Percentiles rank a stretch among this genome's conserved stretches.
Evolutionary conservation across 2,329 filamentous ascomycete species (phyloP).

Genomic region (Colletotrichum sidae): DNA sequence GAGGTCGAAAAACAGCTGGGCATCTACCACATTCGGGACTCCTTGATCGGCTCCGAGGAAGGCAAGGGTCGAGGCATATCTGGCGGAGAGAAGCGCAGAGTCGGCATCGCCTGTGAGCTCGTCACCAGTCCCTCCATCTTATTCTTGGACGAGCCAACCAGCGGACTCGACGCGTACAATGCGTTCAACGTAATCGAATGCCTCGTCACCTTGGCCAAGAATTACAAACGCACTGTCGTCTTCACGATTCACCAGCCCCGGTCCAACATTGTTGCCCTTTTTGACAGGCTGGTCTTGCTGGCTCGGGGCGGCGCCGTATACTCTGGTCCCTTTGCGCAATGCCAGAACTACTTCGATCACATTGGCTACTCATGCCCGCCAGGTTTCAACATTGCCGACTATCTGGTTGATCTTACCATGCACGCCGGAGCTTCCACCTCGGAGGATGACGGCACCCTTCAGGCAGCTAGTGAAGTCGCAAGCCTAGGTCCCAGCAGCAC

Average conservation of each 20-base stretch:
- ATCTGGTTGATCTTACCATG: slow-evolving; percentile 97
- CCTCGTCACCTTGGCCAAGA: slow-evolving; percentile 92
- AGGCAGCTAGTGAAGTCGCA: slow-evolving; percentile 61
- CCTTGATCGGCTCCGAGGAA: slow-evolving; percentile 95
- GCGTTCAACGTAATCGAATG: slow-evolving; percentile 99
- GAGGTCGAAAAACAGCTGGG: slow-evolving; percentile 97
- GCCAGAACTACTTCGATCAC: slow-evolving; percentile 91
- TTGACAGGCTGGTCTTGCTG: slow-evolving; percentile 91
- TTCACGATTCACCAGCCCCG: slow-evolving; percentile 99
- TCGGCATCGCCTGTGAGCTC: slow-evolving; percentile 96
- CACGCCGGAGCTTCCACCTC: slow-evolving; percentile 78
- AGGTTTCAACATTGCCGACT: slow-evolving; percentile 99
- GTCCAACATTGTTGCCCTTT: slow-evolving; percentile 97
- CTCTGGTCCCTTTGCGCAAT: slow-evolving; percentile 88
- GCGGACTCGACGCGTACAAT: slow-evolving; percentile 94
- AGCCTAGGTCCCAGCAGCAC: slow-evolving; percentile 88
- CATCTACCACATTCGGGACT: slow-evolving; percentile 93
- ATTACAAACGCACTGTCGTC: slow-evolving; percentile 95
- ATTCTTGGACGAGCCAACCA: slow-evolving; percentile 97
- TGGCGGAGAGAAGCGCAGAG: slow-evolving; percentile 94
- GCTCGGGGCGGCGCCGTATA: slow-evolving; percentile 92
- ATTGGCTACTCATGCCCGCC: slow-evolving; percentile 94
- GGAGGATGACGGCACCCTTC: slow-evolving; percentile 67
- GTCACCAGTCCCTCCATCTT: slow-evolving; percentile 97
- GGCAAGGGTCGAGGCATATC: slow-evolving; percentile 94